phyloP scores from a whole-genome alignment of 768 basidiomycete species.

The Tylopilus sp. region DNA sequence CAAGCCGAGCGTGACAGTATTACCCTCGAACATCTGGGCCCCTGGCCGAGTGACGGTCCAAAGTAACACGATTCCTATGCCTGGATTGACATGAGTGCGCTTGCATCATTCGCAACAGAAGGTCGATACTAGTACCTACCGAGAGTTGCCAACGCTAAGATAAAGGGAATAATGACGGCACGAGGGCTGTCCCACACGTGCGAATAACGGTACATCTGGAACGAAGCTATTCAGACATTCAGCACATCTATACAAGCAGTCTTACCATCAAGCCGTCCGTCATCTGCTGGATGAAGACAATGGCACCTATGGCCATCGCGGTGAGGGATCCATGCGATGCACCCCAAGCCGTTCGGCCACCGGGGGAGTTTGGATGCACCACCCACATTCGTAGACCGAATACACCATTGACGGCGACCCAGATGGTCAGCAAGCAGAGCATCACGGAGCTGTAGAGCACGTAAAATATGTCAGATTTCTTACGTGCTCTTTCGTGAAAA shows the following conservation, averaged over 20 bases:
- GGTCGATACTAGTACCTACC: too few species aligned
- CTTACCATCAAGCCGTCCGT: slow-evolving; percentile 27
- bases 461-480: slow-evolving; percentile 10
- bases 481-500: not conserved
- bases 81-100: too few species aligned
- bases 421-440: slow-evolving; percentile 29
- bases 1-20: too few species aligned
- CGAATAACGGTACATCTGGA: not conserved
- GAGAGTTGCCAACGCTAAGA: not conserved
- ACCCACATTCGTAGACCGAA: slow-evolving; percentile 33
- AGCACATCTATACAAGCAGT: not conserved
- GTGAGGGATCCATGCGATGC: not conserved
- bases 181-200: not conserved
- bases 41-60: too few species aligned
- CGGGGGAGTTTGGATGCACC: slow-evolving; percentile 27
- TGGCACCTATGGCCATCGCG: not conserved
- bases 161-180: not conserved
- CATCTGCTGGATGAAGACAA: slow-evolving; percentile 27
- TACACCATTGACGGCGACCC: slow-evolving; percentile 6
- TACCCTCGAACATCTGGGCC: too few species aligned
- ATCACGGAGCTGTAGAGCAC: slow-evolving; percentile 15
- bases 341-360: slow-evolving; percentile 19
- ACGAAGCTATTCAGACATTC: not conserved
- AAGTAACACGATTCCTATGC: too few species aligned
- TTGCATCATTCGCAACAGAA: too few species aligned